phyloP scores from a whole-genome alignment of 2,329 filamentous ascomycete genomes.

The Xylariales sp. region DNA sequence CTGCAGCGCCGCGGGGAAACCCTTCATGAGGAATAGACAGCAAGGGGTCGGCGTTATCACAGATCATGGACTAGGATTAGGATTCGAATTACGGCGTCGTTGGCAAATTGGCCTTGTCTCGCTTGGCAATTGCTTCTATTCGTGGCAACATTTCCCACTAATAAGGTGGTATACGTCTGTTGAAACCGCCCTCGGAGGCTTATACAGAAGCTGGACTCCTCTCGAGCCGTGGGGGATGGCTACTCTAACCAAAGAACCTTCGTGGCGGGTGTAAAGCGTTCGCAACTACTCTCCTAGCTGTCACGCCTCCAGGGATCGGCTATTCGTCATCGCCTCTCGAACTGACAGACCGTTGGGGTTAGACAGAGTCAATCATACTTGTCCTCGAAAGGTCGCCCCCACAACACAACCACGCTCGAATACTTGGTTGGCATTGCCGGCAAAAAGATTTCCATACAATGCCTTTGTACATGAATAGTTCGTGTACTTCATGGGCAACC shows the following conservation, averaged over 20 bases:
- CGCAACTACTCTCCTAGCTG: not conserved
- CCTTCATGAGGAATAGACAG: slow-evolving; percentile 12
- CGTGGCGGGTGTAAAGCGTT: not conserved
- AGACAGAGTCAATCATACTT: slow-evolving; percentile 9
- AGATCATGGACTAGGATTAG: slow-evolving; percentile 15
- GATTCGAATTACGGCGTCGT: slow-evolving; percentile 10
- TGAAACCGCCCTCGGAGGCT: slow-evolving; percentile 10
- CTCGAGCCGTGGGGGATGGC: not conserved
- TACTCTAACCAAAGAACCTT: not conserved
- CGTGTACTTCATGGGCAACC: slow-evolving; percentile 6
- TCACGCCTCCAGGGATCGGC: slow-evolving; percentile 2
- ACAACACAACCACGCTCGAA: not conserved
- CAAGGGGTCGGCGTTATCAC: slow-evolving; percentile 9
- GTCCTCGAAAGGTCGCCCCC: slow-evolving; percentile 1
- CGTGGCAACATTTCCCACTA: slow-evolving; percentile 22
- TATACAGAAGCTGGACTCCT: not conserved
- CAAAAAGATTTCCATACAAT: slow-evolving; percentile 26
- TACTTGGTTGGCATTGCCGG: slow-evolving; percentile 32
- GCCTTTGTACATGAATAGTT: slow-evolving; percentile 16
- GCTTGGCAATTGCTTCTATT: slow-evolving; percentile 26
- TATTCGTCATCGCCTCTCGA: slow-evolving; percentile 14
- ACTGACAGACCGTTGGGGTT: not conserved
- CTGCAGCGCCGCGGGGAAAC: slow-evolving; percentile 1
- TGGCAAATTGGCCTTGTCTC: slow-evolving; percentile 8
- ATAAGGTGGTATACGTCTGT: slow-evolving; percentile 18